phyloP scores from a whole-genome alignment of 257 asterid genomes.

The Eustoma russellianum region DNA sequence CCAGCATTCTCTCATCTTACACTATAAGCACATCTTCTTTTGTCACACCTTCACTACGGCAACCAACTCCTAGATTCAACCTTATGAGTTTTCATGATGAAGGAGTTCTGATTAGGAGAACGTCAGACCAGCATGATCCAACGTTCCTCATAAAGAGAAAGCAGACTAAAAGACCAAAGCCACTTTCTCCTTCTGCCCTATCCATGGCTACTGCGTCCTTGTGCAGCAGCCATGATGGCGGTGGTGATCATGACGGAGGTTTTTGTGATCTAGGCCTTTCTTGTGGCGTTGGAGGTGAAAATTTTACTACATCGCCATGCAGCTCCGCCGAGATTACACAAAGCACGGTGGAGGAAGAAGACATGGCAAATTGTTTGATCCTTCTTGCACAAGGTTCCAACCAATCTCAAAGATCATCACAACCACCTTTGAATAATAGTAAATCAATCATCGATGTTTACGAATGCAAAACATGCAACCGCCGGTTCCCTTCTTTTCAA shows the following conservation, averaged over 20 bases:
- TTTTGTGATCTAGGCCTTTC: conserved; percentile 6
- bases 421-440: no score
- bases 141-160: conserved; percentile 18
- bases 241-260: conserved; percentile 1
- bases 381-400: conserved; percentile 25
- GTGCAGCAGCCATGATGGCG: conserved; percentile 20
- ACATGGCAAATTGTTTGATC: conserved; percentile 39
- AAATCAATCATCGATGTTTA: conserved; percentile 5
- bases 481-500: conserved; percentile 38
- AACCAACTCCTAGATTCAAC: no score
- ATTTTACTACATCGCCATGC: conserved; percentile 14
- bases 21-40: no score
- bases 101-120: no score
- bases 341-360: conserved; percentile 26
- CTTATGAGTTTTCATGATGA: no score
- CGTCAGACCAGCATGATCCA: no score
- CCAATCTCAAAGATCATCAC: background rate
- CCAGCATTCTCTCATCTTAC: conserved; percentile 15
- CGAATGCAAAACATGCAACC: conserved; percentile 34
- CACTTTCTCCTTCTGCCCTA: conserved; percentile 35
- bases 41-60: no score
- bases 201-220: conserved; percentile 45
- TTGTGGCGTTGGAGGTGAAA: conserved; percentile 1
- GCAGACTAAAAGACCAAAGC: conserved; percentile 61
- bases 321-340: conserved; percentile 21